These are phyloP conservation scores for Penicillium janthinellum DNA, from an alignment of 2,329 filamentous ascomycete genomes.

Conservation along the genomic window DNA sequence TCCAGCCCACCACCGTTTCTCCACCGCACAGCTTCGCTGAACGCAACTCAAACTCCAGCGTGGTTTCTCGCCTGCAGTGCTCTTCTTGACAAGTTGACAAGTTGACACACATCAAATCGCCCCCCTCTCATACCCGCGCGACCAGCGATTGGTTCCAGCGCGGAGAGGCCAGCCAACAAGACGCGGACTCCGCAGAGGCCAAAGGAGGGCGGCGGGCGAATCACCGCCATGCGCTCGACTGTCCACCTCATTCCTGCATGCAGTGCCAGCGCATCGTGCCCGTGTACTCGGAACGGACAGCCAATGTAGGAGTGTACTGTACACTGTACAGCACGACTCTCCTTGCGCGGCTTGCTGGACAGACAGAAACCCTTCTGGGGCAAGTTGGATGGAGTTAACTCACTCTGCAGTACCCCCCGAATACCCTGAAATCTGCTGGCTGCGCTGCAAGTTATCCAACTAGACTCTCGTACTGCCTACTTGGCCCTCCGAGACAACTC, in stretches of 20 bases:
- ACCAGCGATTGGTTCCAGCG: background rate
- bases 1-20: background rate
- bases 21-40: background rate
- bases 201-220: constrained; percentile 32
- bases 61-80: background rate
- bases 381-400: background rate
- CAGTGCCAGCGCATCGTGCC: constrained; percentile 33
- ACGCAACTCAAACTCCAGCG: background rate
- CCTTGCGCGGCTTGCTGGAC: background rate
- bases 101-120: background rate
- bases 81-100: background rate
- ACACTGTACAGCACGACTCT: too few species aligned
- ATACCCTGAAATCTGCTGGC: background rate
- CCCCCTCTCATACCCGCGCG: background rate
- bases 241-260: constrained; percentile 37
- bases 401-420: background rate
- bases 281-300: constrained; percentile 23
- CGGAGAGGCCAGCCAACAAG: background rate
- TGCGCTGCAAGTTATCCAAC: background rate
- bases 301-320: constrained; percentile 6
- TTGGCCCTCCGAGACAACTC: constrained; percentile 14
- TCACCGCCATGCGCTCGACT: constrained; percentile 22
- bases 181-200: constrained; percentile 25
- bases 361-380: background rate
- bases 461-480: background rate